Conservation (phyloP, 768 basidiomycete genomes). For the Naganishia onofrii region DNA sequence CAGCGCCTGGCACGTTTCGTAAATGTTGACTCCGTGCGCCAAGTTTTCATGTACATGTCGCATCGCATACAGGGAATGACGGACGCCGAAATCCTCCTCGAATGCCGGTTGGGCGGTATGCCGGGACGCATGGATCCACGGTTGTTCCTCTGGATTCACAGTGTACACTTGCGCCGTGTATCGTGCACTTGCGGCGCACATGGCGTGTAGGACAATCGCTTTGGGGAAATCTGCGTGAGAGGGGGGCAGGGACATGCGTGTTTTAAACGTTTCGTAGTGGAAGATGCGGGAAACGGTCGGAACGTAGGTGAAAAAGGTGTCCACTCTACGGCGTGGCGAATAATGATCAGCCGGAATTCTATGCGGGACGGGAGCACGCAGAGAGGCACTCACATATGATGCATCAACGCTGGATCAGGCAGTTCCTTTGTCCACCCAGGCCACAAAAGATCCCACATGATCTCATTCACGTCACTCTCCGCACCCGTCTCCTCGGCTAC, state of each 20-base stretch:
- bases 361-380: too few species aligned
- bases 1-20: constrained; percentile 42
- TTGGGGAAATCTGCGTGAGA: constrained; percentile 72
- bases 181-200: constrained; percentile 73
- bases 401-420: constrained; percentile 47
- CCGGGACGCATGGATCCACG: constrained; percentile 21
- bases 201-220: constrained; percentile 72
- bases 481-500: not conserved
- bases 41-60: constrained; percentile 35
- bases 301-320: constrained; percentile 74
- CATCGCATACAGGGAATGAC: constrained; percentile 42
- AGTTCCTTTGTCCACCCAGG: constrained; percentile 44
- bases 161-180: constrained; percentile 62
- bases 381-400: constrained; percentile 41
- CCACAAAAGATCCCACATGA: constrained; percentile 35
- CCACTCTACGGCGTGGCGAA: constrained; percentile 57
- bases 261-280: constrained; percentile 66
- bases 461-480: not conserved
- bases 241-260: constrained; percentile 64
- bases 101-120: constrained; percentile 28
- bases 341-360: too few species aligned
- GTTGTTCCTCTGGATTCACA: constrained; percentile 42
- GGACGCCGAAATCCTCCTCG: constrained; percentile 34
- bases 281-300: constrained; percentile 71
- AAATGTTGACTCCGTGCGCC: constrained; percentile 32